Percentiles rank a stretch among this genome's conserved stretches.
These are phyloP conservation scores for Candida insectorum DNA, from an alignment of 805 yeast genomes.

Conservation along the genomic window DNA sequence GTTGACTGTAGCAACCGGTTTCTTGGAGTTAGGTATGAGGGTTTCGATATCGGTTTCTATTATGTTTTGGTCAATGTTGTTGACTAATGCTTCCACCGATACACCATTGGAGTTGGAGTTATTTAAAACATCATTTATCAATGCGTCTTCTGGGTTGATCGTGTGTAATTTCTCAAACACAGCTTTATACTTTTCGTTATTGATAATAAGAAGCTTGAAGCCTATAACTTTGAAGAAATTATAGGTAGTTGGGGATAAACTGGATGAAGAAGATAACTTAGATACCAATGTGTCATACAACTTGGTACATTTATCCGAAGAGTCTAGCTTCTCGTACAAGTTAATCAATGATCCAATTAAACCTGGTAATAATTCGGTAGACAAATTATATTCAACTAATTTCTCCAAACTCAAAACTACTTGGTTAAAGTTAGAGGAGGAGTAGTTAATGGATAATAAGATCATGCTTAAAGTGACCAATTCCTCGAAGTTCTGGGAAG, in stretches of 20 bases:
- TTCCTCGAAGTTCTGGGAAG: constrained; percentile 10
- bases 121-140: constrained; percentile 18
- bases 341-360: constrained; percentile 48
- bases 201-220: constrained; percentile 22
- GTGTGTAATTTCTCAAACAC: constrained; percentile 20
- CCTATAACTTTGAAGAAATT: constrained; percentile 28
- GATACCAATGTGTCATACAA: constrained; percentile 15
- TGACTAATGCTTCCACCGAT: constrained; percentile 20
- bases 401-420: constrained; percentile 34
- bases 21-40: constrained; percentile 15
- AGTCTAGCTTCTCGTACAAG: constrained; percentile 46
- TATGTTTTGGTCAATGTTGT: constrained; percentile 23
- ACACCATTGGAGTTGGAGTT: constrained; percentile 16
- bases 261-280: constrained; percentile 10
- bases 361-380: constrained; percentile 40
- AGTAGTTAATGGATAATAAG: constrained; percentile 22
- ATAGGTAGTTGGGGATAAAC: constrained; percentile 15
- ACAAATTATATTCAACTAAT: constrained; percentile 14
- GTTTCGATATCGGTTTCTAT: constrained; percentile 27
- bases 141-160: constrained; percentile 20
- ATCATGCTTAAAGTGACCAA: constrained; percentile 26
- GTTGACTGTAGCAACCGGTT: background rate
- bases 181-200: constrained; percentile 11
- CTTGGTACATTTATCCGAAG: constrained; percentile 25
- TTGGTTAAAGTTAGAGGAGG: constrained; percentile 23